Evolutionary conservation across 495 filamentous ascomycete species (phyloP), one percentile per base, ranked within the genome.

Genomic region (Cercophora sp.): DNA sequence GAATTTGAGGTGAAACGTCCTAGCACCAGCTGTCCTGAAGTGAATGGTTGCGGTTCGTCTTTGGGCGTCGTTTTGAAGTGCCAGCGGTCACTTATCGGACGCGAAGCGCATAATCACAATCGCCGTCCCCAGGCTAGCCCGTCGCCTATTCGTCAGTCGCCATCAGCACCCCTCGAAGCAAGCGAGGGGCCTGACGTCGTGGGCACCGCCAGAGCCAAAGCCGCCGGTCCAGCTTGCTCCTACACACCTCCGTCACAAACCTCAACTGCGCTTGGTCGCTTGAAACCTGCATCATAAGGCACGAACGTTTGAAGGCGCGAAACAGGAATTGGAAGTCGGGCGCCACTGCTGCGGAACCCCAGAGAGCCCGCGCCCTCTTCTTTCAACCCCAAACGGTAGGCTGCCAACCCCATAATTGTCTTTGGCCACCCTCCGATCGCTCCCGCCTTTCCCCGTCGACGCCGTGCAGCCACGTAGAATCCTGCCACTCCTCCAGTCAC

Each of bases 101-200:
- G 4, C 4, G 37, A 41, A 19, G n/a, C 23, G 43, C 43, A 46
- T 29, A 31, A 32, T 46, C 43, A 29, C 43, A 46, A 27, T 27
- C 23, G 43, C 24, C 44, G n/a, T n/a, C n/a, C n/a, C n/a, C n/a
- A n/a, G n/a, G n/a, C n/a, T 27, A 32, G 25, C 44, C 43, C 24
- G 44, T 37, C 23, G 29, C 20, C 23, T 16, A 42, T 34, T 40
- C 36, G 48, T 25, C 11, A 13, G 34, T 22, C 24, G 22, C 34
- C 48, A 26, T 16, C 24, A 41, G 22, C 36, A 51, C 15, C 11
- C 8, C 18, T 10, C 4, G 25, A 6, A 27, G 13, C 25, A 20
- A 23, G 44, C 13, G 44, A 47, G 16, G 15, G 44, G 44, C 26
- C 44, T 47, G 44, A 47, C 44, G 44, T 47, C 44, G 44, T 47